Evolutionary conservation across 257 asterid genomes (phyloP).

Genomic region (Thymus quinquecostatus): DNA sequence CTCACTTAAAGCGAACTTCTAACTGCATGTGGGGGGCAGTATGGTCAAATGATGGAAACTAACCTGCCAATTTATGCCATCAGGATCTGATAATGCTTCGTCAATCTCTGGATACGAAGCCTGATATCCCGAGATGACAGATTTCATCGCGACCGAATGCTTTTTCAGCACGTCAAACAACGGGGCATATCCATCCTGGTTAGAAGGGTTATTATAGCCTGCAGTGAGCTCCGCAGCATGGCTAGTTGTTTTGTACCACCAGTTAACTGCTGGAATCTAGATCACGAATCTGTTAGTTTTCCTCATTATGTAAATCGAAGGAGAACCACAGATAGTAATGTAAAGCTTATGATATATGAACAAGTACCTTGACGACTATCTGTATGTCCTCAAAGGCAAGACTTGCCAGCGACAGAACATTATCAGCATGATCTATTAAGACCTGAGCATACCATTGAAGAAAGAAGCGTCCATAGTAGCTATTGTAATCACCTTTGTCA

Average conservation of each 20-base stretch:
- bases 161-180: conserved; percentile 60
- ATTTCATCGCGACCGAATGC: conserved; percentile 51
- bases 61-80: conserved; percentile 78
- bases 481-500: conserved; percentile 70
- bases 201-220: conserved; percentile 63
- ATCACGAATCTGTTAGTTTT: conserved; percentile 24
- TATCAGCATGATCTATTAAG: conserved; percentile 68
- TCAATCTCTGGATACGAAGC: conserved; percentile 46
- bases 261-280: conserved; percentile 68
- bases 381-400: conserved; percentile 65
- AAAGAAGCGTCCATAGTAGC: conserved; percentile 74
- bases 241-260: conserved; percentile 80
- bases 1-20: neutral
- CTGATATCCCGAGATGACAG: conserved; percentile 47
- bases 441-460: conserved; percentile 62
- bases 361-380: conserved; percentile 59
- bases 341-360: conserved; percentile 6
- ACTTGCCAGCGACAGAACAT: conserved; percentile 59
- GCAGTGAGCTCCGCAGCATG: conserved; percentile 86
- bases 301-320: conserved; percentile 5
- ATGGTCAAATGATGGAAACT: neutral
- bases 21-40: neutral
- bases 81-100: conserved; percentile 61
- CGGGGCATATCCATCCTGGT: conserved; percentile 66
- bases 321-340: neutral